A percentile compares a stretch with the other conserved stretches of the same genome.
Conservation (phyloP, 139 green algal species). For the Picochlorum sp. region DNA sequence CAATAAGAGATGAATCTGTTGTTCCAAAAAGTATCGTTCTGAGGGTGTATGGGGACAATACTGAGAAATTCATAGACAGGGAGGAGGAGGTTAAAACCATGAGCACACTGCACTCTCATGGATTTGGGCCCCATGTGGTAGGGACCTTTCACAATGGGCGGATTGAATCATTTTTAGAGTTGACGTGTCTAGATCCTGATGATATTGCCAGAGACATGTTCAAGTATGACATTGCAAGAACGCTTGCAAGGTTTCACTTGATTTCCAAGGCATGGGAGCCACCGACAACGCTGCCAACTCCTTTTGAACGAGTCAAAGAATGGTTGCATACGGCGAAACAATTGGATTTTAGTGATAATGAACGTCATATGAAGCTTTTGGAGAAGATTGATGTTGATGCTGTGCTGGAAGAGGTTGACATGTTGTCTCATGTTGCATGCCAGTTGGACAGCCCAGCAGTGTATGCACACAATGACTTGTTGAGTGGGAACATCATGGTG, state of each 20-base stretch:
- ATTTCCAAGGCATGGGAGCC: background rate
- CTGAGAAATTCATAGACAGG: conserved; percentile 78
- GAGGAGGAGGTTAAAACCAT: conserved; percentile 49
- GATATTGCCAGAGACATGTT: conserved; percentile 48
- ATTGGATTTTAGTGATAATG: conserved; percentile 41
- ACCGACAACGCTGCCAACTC: background rate
- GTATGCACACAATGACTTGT: conserved; percentile 84
- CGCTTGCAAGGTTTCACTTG: conserved; percentile 47
- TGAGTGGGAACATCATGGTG: conserved; percentile 83
- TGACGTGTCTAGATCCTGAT: conserved; percentile 44
- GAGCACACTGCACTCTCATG: conserved; percentile 43
- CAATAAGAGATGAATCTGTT: background rate
- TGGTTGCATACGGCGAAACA: conserved; percentile 53
- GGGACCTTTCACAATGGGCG: conserved; percentile 72
- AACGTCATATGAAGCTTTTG: background rate
- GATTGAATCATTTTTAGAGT: conserved; percentile 67
- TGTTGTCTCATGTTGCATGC: conserved; percentile 34
- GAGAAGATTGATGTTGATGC: conserved; percentile 37
- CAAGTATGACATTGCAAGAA: conserved; percentile 47
- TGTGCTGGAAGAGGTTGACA: conserved; percentile 44
- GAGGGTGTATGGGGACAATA: conserved; percentile 84
- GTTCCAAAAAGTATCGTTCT: conserved; percentile 48
- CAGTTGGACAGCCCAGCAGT: conserved; percentile 45
- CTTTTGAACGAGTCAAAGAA: conserved; percentile 16
- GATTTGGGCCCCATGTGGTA: conserved; percentile 78